phyloP scores from a whole-genome alignment of 768 basidiomycete genomes.

The Boletus patriciae region DNA sequence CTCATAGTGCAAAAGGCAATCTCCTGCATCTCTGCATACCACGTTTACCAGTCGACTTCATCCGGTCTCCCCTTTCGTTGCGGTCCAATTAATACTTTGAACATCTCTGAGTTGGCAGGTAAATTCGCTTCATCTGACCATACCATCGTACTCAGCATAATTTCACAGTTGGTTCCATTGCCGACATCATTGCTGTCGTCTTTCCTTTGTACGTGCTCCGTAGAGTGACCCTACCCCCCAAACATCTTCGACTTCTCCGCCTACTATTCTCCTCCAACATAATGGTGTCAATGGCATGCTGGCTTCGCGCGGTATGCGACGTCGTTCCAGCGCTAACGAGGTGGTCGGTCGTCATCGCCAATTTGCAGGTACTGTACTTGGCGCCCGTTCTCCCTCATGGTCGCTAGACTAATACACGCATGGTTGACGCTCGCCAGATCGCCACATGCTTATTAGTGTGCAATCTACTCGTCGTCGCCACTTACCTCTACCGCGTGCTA shows the following conservation, averaged over 20 bases:
- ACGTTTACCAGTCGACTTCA: not conserved
- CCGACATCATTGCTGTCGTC: not conserved
- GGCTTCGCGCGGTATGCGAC: not conserved
- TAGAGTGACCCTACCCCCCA: not conserved
- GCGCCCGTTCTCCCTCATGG: too few species aligned
- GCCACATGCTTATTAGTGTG: slow-evolving; percentile 17
- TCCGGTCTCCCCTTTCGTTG: not conserved
- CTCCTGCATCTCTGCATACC: not conserved
- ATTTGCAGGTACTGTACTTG: slow-evolving; percentile 9
- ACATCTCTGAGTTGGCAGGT: slow-evolving; percentile 9
- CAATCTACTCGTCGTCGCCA: slow-evolving; percentile 26
- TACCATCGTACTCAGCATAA: not conserved
- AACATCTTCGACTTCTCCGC: slow-evolving; percentile 12
- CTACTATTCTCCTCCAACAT: slow-evolving; percentile 8
- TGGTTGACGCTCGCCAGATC: slow-evolving; percentile 8
- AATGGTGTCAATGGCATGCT: not conserved
- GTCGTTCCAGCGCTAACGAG: not conserved
- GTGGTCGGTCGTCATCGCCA: slow-evolving; percentile 1
- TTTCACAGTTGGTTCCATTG: not conserved
- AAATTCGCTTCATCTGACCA: not conserved
- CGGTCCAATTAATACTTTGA: not conserved
- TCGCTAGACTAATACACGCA: not conserved
- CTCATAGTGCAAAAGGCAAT: slow-evolving; percentile 4
- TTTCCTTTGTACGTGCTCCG: slow-evolving; percentile 13
- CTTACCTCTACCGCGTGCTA: slow-evolving; percentile 26